These are phyloP conservation scores for Carpinus viminea DNA, from an alignment of 306 rosid genomes.

Conservation along the genomic window DNA sequence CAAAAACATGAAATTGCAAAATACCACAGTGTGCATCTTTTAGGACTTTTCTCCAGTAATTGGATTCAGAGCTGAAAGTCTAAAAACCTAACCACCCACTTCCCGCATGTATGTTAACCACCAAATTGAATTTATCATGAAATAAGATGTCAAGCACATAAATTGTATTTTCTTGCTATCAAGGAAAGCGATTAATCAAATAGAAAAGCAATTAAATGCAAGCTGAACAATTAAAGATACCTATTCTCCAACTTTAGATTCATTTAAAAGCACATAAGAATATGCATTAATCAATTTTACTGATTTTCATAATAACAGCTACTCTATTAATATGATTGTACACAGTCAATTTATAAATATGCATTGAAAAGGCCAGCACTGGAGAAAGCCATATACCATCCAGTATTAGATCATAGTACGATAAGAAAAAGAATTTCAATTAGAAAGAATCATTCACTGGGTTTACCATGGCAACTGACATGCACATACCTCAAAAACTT, in stretches of 20 bases:
- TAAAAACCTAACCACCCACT: background rate
- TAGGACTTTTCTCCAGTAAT: background rate
- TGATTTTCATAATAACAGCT: background rate
- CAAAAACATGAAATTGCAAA: background rate
- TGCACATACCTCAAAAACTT: constrained; percentile 67
- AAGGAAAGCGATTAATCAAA: background rate
- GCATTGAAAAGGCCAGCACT: background rate
- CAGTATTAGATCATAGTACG: constrained; percentile 22
- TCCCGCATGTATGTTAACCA: background rate
- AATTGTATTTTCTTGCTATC: background rate
- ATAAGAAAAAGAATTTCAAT: constrained; percentile 29
- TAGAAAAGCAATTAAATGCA: background rate
- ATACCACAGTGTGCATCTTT: background rate
- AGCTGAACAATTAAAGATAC: background rate
- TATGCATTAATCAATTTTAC: background rate
- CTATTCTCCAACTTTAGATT: background rate
- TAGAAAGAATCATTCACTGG: constrained; percentile 56
- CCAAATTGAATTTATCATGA: background rate
- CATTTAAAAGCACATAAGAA: constrained; percentile 1
- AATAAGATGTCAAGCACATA: background rate
- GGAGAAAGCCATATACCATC: constrained; percentile 4
- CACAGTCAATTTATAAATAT: background rate
- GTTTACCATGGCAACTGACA: constrained; percentile 49
- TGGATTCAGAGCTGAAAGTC: background rate
- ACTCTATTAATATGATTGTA: background rate